Percentiles rank a stretch among this genome's conserved stretches.
These are phyloP conservation scores for Nemania diffusa DNA, from an alignment of 2,329 filamentous ascomycete species.

Conservation along the genomic window DNA sequence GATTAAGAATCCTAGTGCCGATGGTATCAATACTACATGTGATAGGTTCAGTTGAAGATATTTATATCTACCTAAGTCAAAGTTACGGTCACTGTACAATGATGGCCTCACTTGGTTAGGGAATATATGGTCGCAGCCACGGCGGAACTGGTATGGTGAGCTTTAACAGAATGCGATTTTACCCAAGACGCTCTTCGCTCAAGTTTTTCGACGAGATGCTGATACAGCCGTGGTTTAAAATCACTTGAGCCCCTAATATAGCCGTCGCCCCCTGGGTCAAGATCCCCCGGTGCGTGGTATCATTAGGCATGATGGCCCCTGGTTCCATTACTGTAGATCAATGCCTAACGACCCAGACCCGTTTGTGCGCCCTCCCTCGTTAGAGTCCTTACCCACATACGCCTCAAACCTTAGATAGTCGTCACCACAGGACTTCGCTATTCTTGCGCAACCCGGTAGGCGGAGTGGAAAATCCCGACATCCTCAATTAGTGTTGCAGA, in stretches of 20 bases:
- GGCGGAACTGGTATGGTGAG: background rate
- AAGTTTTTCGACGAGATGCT: background rate
- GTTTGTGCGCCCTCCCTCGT: background rate
- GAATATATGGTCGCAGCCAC: background rate
- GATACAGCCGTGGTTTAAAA: conserved; percentile 4
- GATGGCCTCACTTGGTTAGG: background rate
- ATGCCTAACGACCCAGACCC: conserved; percentile 12
- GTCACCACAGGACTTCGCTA: background rate
- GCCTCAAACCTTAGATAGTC: background rate
- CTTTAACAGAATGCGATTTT: background rate
- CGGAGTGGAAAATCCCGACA: no score
- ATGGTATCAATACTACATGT: conserved; percentile 10
- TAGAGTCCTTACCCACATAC: background rate
- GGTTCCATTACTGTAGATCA: conserved; percentile 12
- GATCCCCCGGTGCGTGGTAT: background rate
- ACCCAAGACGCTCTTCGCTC: background rate
- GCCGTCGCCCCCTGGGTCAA: conserved; percentile 4
- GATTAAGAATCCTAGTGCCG: background rate
- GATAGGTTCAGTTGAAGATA: background rate
- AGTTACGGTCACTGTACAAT: conserved; percentile 5
- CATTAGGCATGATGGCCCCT: conserved; percentile 22
- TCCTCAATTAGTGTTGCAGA: no score
- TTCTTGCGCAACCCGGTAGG: background rate
- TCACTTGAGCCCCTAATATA: conserved; percentile 16
- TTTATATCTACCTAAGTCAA: background rate